Evolutionary conservation across 306 rosid species (phyloP), one percentile per base, ranked within the genome.

Genomic region (Malus sylvestris): DNA sequence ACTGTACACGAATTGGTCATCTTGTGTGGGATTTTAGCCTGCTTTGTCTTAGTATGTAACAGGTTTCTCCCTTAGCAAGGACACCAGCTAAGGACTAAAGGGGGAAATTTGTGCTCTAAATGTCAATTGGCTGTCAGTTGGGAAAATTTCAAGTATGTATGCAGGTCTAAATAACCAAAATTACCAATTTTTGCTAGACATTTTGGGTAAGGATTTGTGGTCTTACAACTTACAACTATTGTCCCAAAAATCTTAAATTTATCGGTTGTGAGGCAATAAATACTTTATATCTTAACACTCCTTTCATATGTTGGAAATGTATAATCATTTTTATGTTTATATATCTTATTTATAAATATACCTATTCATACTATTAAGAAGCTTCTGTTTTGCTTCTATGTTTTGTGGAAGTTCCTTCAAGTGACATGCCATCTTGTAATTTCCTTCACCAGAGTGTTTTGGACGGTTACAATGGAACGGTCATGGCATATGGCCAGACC

Each of bases 401-500:
- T 11, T 69, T 67, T 25, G 63, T 77, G 66, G 81, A 74, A 80
- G 59, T 84, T 70, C 70, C 33, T 83, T 78, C 75, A 60, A 59
- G 61, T 81, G 70, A 71, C 67, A 5, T 66, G 73, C 72, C 74
- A 73, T 75, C 73, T 72, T 82, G 73, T 79, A 72, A 38, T 84
- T 73, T 77, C 52, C 76, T 71, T 84, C 73, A 69, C 85, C 87
- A 92, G 98, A 96, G 99, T 82, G 98, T 92, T 25, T 79, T 96
- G 78, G 97, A 91, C 65, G 99, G 99, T 75, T 96, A 92, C 87
- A 96, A 96, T 80, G 99, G 99, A 81, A 96, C 97, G 68, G 81
- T 93, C 67, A 96, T 96, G 99, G 99, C 99, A 19, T 96, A 96
- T 84, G 99, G 99, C 49, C 99, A 96, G 83, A 96, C 99, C 77